Evolutionary conservation across 495 filamentous ascomycete genomes (phyloP).

Genomic region (Annulohypoxylon maeteangense): DNA sequence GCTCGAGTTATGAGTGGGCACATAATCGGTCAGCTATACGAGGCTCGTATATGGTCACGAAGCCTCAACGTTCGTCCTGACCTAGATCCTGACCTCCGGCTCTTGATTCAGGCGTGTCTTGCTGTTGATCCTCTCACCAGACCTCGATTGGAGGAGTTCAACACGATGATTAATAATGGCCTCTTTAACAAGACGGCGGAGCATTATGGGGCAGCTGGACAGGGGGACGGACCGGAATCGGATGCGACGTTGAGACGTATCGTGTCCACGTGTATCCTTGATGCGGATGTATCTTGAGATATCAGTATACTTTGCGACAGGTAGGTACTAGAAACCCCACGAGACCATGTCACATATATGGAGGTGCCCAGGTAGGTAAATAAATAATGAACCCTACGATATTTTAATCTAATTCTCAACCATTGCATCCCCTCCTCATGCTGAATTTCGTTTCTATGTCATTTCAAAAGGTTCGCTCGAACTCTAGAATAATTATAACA

Average conservation of each 20-base stretch:
- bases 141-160: conserved; percentile 3
- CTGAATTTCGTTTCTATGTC: too few species aligned
- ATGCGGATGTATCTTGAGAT: neutral
- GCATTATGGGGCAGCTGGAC: conserved; percentile 2
- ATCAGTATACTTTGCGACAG: too few species aligned
- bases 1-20: neutral
- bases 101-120: conserved; percentile 12
- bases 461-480: too few species aligned
- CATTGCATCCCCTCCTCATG: too few species aligned
- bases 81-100: conserved; percentile 1
- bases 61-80: neutral
- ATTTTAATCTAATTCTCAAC: too few species aligned
- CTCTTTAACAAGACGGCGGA: neutral
- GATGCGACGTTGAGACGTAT: neutral
- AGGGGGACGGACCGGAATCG: neutral
- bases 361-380: too few species aligned
- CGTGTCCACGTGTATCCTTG: neutral
- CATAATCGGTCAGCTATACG: neutral
- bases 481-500: too few species aligned
- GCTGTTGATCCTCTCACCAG: conserved; percentile 14
- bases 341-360: too few species aligned
- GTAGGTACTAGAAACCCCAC: neutral
- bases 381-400: too few species aligned
- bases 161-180: neutral
- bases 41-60: neutral